These are phyloP conservation scores for Fraxinus excelsior DNA, from an alignment of 257 asterid species.

Conservation along the genomic window DNA sequence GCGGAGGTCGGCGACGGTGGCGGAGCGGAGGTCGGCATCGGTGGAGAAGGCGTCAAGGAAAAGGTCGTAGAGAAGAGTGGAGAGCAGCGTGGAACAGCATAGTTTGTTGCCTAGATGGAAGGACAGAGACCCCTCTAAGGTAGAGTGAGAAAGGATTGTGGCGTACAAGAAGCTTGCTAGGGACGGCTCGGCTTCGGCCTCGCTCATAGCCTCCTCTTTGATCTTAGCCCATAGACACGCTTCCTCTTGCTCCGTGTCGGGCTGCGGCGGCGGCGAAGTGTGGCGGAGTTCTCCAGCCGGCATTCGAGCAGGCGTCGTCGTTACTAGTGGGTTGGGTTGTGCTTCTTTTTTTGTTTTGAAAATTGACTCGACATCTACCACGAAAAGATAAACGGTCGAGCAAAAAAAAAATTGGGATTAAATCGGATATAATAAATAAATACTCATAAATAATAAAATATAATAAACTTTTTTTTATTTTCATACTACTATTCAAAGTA, in stretches of 20 bases:
- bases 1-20: slow-evolving; percentile 67
- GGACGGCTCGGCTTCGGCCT: slow-evolving; percentile 91
- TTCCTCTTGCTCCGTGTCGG: slow-evolving; percentile 61
- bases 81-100: slow-evolving; percentile 81
- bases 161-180: slow-evolving; percentile 82
- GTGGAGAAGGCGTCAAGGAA: slow-evolving; percentile 71
- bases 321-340: neutral
- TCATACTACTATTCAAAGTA: no score
- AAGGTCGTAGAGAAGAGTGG: slow-evolving; percentile 79
- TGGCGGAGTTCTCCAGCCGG: slow-evolving; percentile 56
- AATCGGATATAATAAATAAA: no score
- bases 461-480: no score
- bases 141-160: slow-evolving; percentile 80
- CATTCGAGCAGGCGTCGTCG: slow-evolving; percentile 46
- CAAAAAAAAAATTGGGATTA: no score
- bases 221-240: slow-evolving; percentile 71
- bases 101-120: slow-evolving; percentile 90
- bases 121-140: slow-evolving; percentile 76
- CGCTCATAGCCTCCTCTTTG: slow-evolving; percentile 74
- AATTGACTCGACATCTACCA: no score
- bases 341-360: no score
- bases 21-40: slow-evolving; percentile 71
- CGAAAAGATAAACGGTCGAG: no score
- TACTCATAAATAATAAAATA: no score
- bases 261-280: slow-evolving; percentile 35